Conservation (phyloP, 306 rosid genomes). For the Inga laurina region DNA sequence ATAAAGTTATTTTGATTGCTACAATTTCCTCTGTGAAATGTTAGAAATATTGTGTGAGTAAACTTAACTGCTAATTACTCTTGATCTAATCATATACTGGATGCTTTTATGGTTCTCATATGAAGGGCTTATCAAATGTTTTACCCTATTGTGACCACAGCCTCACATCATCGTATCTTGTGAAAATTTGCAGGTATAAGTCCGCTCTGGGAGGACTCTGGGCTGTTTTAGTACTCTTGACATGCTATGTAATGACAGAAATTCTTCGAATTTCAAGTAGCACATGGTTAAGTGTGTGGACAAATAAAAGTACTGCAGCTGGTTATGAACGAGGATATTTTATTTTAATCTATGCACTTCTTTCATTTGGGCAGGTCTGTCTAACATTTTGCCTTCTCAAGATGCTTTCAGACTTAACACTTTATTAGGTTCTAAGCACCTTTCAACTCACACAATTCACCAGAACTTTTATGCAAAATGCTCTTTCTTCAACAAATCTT, state of each 20-base stretch:
- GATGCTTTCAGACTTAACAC: neutral
- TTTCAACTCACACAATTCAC: slow-evolving; percentile 9
- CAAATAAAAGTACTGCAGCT: slow-evolving; percentile 53
- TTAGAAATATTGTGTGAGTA: neutral
- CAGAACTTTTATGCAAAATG: slow-evolving; percentile 19
- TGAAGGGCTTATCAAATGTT: neutral
- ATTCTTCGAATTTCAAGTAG: slow-evolving; percentile 79
- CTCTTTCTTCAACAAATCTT: slow-evolving; percentile 16
- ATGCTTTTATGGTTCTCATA: neutral
- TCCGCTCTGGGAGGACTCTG: slow-evolving; percentile 83
- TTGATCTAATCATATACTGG: neutral
- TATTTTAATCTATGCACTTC: slow-evolving; percentile 63
- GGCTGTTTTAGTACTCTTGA: slow-evolving; percentile 67
- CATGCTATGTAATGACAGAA: slow-evolving; percentile 64
- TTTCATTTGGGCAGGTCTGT: slow-evolving; percentile 82
- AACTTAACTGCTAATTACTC: neutral
- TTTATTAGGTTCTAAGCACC: neutral
- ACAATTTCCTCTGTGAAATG: neutral
- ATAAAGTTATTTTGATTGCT: neutral
- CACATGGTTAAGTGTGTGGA: slow-evolving; percentile 88
- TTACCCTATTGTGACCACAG: neutral
- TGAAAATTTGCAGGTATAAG: slow-evolving; percentile 56
- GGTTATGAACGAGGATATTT: slow-evolving; percentile 57
- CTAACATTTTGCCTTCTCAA: slow-evolving; percentile 23
- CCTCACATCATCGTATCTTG: neutral